Percentiles rank a stretch among this genome's conserved stretches.
Conservation (phyloP, 345 rosid genomes). For the Dovyalis caffra region DNA sequence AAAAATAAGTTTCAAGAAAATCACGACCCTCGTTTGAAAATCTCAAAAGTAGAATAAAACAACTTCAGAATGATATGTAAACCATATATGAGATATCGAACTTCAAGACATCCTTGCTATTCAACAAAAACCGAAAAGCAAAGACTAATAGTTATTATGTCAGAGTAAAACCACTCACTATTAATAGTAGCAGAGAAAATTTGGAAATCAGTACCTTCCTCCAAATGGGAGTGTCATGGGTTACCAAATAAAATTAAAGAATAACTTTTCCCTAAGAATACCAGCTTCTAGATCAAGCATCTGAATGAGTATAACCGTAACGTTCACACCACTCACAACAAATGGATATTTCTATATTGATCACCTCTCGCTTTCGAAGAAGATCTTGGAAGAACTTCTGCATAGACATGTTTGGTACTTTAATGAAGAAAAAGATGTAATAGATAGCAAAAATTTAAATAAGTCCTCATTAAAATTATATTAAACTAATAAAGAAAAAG, state of each 20-base stretch:
- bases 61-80: not conserved
- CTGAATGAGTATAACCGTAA: slow-evolving; percentile 97
- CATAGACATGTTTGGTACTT: slow-evolving; percentile 12
- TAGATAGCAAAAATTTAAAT: not conserved
- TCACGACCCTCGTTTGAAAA: not conserved
- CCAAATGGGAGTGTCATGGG: not conserved
- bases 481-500: too few species aligned
- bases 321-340: slow-evolving; percentile 97
- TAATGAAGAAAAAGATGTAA: not conserved
- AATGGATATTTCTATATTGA: slow-evolving; percentile 99
- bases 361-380: slow-evolving; percentile 83
- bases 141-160: not conserved
- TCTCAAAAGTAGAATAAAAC: not conserved
- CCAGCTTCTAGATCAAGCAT: slow-evolving; percentile 99
- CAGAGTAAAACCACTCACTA: not conserved
- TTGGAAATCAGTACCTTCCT: not conserved
- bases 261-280: slow-evolving; percentile 10
- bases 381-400: slow-evolving; percentile 94
- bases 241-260: not conserved
- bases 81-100: not conserved
- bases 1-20: not conserved
- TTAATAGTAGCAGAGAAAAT: not conserved
- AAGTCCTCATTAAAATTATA: not conserved
- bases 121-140: not conserved
- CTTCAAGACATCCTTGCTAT: not conserved